A percentile compares a stretch with the other conserved stretches of the same genome.
These are phyloP conservation scores for Erythrophleum ivorense DNA, from an alignment of 331 rosid species.

Conservation along the genomic window DNA sequence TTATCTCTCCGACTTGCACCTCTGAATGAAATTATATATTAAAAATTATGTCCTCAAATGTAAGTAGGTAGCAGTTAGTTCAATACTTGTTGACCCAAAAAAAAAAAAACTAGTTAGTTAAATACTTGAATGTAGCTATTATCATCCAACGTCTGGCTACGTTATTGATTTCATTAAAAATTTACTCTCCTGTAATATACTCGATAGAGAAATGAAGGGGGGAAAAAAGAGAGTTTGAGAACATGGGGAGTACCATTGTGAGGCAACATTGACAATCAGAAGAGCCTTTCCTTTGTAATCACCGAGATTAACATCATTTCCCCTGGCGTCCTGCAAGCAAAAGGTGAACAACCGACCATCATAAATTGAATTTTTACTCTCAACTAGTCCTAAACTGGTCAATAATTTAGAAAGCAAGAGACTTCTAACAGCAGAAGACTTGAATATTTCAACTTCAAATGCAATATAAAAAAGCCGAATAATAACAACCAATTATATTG, in stretches of 20 bases:
- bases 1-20: background rate
- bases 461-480: background rate
- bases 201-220: background rate
- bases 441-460: background rate
- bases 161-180: background rate
- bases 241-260: conserved; percentile 71
- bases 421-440: background rate
- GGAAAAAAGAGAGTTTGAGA: background rate
- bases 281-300: conserved; percentile 87
- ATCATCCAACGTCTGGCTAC: background rate
- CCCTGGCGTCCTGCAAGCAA: conserved; percentile 77
- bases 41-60: background rate
- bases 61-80: too few relatives aligned
- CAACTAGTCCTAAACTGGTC: background rate
- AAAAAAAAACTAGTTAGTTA: too few relatives aligned
- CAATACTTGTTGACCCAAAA: too few relatives aligned
- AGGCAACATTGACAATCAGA: conserved; percentile 92
- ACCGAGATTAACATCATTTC: conserved; percentile 85
- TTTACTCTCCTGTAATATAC: background rate
- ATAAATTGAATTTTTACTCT: background rate
- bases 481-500: background rate
- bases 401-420: background rate
- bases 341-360: background rate
- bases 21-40: conserved; percentile 12
- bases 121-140: background rate